These are phyloP conservation scores for Cyamopsis tetragonoloba DNA, from an alignment of 306 rosid species.

Conservation along the genomic window DNA sequence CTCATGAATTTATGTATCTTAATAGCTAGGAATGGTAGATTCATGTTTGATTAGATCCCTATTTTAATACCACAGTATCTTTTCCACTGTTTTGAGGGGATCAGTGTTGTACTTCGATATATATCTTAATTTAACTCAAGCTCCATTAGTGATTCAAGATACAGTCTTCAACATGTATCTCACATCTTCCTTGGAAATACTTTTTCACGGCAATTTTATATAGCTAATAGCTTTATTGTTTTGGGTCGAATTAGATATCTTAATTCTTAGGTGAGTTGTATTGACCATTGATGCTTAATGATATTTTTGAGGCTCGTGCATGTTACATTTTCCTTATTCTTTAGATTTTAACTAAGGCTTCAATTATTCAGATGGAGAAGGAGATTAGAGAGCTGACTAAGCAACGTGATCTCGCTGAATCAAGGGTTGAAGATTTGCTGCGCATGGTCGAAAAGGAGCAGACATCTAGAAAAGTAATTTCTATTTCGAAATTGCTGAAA, in stretches of 20 bases:
- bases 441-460: constrained; percentile 61
- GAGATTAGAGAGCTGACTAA: constrained; percentile 77
- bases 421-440: constrained; percentile 82
- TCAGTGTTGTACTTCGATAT: not conserved
- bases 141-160: not conserved
- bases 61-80: not conserved
- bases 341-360: constrained; percentile 3
- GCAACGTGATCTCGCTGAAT: constrained; percentile 92
- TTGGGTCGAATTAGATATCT: not conserved
- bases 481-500: constrained; percentile 1
- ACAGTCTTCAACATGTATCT: constrained; percentile 4
- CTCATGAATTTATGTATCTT: constrained; percentile 9
- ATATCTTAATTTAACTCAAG: not conserved
- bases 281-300: not conserved
- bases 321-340: constrained; percentile 17
- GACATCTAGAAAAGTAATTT: constrained; percentile 55
- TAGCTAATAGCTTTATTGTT: not conserved
- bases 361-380: constrained; percentile 75
- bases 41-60: not conserved
- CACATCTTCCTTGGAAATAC: constrained; percentile 10
- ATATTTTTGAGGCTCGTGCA: constrained; percentile 1
- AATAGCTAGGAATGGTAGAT: not conserved
- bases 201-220: not conserved
- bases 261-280: not conserved
- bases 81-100: not conserved